These are phyloP conservation scores for Tarenaya hassleriana DNA, from an alignment of 345 rosid species.

Conservation along the genomic window DNA sequence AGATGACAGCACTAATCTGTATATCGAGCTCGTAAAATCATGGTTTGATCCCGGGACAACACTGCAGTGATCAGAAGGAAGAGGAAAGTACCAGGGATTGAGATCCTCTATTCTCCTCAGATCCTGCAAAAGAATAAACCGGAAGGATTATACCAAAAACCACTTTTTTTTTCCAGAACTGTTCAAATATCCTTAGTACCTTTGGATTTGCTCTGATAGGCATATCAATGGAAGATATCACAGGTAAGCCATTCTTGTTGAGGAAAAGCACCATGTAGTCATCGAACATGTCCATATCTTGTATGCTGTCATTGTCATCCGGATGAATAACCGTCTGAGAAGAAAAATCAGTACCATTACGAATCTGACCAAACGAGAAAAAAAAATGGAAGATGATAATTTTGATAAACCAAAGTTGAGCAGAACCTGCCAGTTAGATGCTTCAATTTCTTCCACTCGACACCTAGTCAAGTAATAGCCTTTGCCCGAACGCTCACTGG, in stretches of 20 bases:
- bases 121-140: slow-evolving; percentile 9
- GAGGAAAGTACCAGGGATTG: slow-evolving; percentile 79
- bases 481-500: slow-evolving; percentile 31
- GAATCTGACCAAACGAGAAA: not conserved
- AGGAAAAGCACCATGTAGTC: slow-evolving; percentile 67
- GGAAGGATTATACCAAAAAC: slow-evolving; percentile 1
- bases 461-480: slow-evolving; percentile 60
- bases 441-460: slow-evolving; percentile 38
- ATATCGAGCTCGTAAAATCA: slow-evolving; percentile 50
- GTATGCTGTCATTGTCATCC: slow-evolving; percentile 48
- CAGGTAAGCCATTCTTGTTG: slow-evolving; percentile 45
- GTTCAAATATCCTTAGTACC: slow-evolving; percentile 34
- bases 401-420: not conserved
- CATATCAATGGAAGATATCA: slow-evolving; percentile 65
- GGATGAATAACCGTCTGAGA: slow-evolving; percentile 59
- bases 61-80: slow-evolving; percentile 53
- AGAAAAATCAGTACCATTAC: slow-evolving; percentile 6
- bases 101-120: slow-evolving; percentile 42
- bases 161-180: not conserved
- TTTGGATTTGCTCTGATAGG: slow-evolving; percentile 37
- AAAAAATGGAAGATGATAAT: not conserved
- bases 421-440: slow-evolving; percentile 56
- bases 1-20: slow-evolving; percentile 80
- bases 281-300: slow-evolving; percentile 79
- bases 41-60: slow-evolving; percentile 80